Conservation (phyloP, 73 alveolate species). For the Tetrahymena thermophila region DNA sequence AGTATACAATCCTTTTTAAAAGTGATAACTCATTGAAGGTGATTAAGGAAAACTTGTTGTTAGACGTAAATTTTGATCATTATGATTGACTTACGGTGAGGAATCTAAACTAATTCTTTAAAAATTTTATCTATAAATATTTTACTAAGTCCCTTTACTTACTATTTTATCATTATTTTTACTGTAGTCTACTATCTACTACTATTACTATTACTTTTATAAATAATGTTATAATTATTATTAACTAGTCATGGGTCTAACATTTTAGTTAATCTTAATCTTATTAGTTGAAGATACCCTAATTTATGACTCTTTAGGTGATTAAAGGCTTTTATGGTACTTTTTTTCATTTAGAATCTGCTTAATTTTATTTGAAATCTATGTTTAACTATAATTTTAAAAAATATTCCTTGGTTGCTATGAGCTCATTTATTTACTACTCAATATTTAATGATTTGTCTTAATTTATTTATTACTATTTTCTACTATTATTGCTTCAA, state of each 20-base stretch:
- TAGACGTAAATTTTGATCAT: neutral
- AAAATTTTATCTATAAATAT: neutral
- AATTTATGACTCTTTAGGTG: neutral
- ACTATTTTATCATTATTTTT: neutral
- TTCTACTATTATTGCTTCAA: neutral
- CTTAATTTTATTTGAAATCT: neutral
- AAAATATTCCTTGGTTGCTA: neutral
- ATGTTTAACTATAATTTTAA: neutral
- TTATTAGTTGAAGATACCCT: neutral
- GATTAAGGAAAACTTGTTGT: neutral
- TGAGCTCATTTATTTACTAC: neutral
- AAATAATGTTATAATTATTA: neutral
- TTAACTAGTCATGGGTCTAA: neutral
- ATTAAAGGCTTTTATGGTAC: neutral
- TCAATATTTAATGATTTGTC: too few relatives aligned
- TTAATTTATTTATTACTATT: neutral
- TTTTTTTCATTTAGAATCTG: neutral
- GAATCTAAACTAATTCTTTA: neutral
- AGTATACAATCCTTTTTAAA: neutral
- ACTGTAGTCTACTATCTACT: neutral
- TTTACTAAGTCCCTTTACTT: neutral
- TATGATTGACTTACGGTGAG: neutral
- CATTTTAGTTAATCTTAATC: neutral
- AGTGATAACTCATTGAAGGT: neutral
- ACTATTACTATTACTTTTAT: neutral